Base-by-base conservation (phyloP, 140 eudicot genomes). In the Senecio squalidus region DNA sequence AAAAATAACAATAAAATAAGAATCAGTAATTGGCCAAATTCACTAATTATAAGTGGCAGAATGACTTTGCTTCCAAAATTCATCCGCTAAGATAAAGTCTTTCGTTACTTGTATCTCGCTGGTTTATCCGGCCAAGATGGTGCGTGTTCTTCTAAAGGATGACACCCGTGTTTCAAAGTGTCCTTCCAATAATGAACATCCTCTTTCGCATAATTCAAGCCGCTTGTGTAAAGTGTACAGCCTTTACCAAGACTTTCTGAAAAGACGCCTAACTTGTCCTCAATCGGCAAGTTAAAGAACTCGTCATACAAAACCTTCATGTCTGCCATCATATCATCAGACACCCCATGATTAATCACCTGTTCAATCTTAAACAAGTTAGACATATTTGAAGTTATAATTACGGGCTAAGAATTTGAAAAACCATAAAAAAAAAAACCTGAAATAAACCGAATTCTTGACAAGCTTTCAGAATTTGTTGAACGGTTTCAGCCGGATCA, bases 381-480 rank as follows among this genome's bases (percentile, higher is more conserved):
- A 18, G 44, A 45, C 16, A 33, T 34, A 31, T 11, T 16, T 30
- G 30, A 36, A 9, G 6, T 8, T 50, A 50, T 4, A 17, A 16
- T 13, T 10, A 28, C 5, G 10, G 15, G 67, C 13, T 36, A 47
- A 28, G 26, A 50, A 16, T 8, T 46, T 56, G n/a, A n/a, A n/a
- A n/a, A n/a, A n/a, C n/a, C n/a, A n/a, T n/a, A n/a, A n/a, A 15
- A 9, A 41, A 17, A 54, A 16, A 44, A 2, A 86, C 93, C 95
- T 84, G 94, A 55, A 88, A 88, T 34, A 82, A 52, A 24, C 96
- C 96, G 17, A 70, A 88, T 53, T 76, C 81, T 60, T 81, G 72
- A 51, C 79, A 41, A 3, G 96, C 94, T 38, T 79, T 56, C 0
- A 69, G 22, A 23, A 88, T 69, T 45, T 84, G 79, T 16, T 72